Evolutionary conservation across 345 rosid species (phyloP).

Genomic region (Pelargonium nanum): DNA sequence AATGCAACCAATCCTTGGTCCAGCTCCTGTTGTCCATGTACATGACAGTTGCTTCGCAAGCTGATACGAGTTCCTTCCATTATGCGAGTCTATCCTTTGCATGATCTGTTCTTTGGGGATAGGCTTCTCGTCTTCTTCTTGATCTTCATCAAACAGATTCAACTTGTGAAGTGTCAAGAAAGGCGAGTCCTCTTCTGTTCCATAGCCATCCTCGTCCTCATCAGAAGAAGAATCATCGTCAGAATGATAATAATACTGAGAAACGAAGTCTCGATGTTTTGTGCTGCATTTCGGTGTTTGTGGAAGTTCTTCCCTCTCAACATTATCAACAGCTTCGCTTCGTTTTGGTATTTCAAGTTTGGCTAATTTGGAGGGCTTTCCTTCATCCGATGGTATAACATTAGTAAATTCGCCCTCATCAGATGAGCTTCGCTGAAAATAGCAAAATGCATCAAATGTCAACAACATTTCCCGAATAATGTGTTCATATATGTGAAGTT

Average conservation of each 20-base stretch:
- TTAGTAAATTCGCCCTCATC: conserved; percentile 14
- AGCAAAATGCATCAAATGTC: too few relatives aligned
- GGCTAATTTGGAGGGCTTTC: conserved; percentile 17
- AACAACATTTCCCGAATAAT: too few relatives aligned
- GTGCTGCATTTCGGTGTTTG: too few relatives aligned
- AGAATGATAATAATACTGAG: too few relatives aligned
- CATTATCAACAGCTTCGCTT: conserved; percentile 17
- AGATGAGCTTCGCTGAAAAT: not conserved
- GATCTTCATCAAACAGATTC: conserved; percentile 12
- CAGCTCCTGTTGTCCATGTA: conserved; percentile 45
- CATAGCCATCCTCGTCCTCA: conserved; percentile 22
- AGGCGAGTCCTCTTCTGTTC: conserved; percentile 21
- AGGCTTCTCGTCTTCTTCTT: conserved; percentile 23
- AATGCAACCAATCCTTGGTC: conserved; percentile 37
- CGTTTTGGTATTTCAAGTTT: conserved; percentile 38
- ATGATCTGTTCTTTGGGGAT: conserved; percentile 33
- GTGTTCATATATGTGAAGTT: not conserved
- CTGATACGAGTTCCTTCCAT: conserved; percentile 25
- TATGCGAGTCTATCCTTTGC: conserved; percentile 26
- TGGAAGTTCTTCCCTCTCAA: conserved; percentile 17
- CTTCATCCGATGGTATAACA: conserved; percentile 3
- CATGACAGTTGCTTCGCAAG: conserved; percentile 34
- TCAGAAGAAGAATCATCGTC: conserved; percentile 2
- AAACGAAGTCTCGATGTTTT: too few relatives aligned
- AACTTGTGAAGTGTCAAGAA: conserved; percentile 8